Base-by-base conservation (phyloP, 2,329 filamentous ascomycete species). In the Fusarium subglutinans region DNA sequence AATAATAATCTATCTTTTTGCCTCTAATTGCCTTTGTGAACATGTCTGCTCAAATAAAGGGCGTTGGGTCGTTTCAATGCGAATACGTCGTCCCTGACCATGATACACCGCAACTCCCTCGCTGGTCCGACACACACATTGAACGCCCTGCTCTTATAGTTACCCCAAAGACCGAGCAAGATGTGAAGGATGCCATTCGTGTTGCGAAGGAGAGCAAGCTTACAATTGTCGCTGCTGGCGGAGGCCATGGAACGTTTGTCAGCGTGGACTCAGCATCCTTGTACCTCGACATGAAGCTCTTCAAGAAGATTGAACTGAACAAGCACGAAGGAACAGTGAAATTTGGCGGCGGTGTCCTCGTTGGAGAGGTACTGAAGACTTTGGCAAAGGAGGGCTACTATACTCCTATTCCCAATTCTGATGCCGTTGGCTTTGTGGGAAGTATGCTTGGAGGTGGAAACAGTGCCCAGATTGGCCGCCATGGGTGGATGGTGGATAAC, bases 401-500 rank as follows among this genome's bases (percentile, higher is more conserved):
- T 47, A 82, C 80, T 11, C 63, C 74, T 10, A 15, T 79, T 24
- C 75, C 79, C 8, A 80, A 78, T 30, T 77, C 77, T 1, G 78
- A 80, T 43, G 62, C 69, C 0, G 78, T 81, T 17, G 78, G 80
- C 8, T 73, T 81, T 1, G 76, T 80, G 13, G 79, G 79, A 2
- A 63, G 68, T 37, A 53, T 78, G 2, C 66, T 82, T 30, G 80
- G 81, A 28, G 78, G 77, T 2, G 80, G 80, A 24, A 76, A 69
- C 35, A 74, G 76, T 22, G 40, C 75, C 0, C 56, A 82, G 13
- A 79, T 73, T 35, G 81, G 81, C 3, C 35, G 80, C 10, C 76
- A 81, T 20, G 81, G 82, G 17, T 78, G 81, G 63, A 79, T 81
- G 71, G 75, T 78, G 8, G 83, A 84, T 28, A 73, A 78, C 15